Evolutionary conservation across 768 basidiomycete genomes (phyloP), one percentile per base, ranked within the genome.

Genomic region (Sarcodon aspratus): DNA sequence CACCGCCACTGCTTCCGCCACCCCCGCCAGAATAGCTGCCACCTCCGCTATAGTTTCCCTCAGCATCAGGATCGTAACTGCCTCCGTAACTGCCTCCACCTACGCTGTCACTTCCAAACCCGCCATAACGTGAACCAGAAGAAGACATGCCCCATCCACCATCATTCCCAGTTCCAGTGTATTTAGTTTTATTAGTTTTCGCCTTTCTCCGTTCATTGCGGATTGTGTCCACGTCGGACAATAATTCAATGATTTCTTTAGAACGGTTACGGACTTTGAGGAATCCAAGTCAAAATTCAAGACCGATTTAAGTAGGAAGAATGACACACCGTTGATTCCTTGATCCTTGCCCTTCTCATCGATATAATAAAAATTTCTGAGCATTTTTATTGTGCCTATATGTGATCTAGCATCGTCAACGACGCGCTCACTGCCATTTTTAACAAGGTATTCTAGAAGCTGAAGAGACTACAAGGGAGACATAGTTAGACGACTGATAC

Each of bases 341-440:
- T 99, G 91, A 60, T 99, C 96, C 64, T 99, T 98, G 45, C 91
- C 93, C 69, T 95, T 95, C 54, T 98, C 95, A 55, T 99, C 96
- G 49, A 97, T 89, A 64, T 97, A 97, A 62, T 98, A 95, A 69
- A 99, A 99, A 59, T 85, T 96, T 50, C 93, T 72, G 9, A 98
- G 78, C 90, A 98, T 97, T 69, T 98, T 98, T 57, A 99, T 75
- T 15, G 94, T 95, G 27, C 91, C 85, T 27, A 97, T 72, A 64
- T 98, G 96, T 1, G 90, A 86, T 46, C 96, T 78, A 1, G 95
- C 90, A 65, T 99, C 96, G 61, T 99, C 96, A 13, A 99, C 91
- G 9, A 98, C 95, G 36, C 96, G 85, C 62, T 99, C 96, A 31
- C 89, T 92, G 13, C 96, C 96, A 56, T 98, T 87, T 66, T 96